These are phyloP conservation scores for Auriscalpium orientale DNA, from an alignment of 768 basidiomycete species.

Conservation along the genomic window DNA sequence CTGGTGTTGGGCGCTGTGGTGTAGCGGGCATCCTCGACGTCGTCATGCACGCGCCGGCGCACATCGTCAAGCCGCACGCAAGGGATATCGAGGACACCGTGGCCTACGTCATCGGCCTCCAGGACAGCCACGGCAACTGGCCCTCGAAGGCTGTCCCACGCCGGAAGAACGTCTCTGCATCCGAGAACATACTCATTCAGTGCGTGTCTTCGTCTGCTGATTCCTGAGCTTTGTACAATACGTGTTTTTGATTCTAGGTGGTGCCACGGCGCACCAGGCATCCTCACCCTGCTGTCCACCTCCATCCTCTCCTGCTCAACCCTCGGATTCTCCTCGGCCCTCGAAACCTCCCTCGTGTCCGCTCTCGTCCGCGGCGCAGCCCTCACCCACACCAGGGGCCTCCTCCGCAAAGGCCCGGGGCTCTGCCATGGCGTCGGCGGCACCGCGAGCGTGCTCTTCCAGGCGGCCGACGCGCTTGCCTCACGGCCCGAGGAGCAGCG, in stretches of 20 bases:
- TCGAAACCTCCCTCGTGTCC: not conserved
- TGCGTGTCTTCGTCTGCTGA: slow-evolving; percentile 15
- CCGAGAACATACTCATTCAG: slow-evolving; percentile 40
- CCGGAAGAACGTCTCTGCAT: slow-evolving; percentile 1
- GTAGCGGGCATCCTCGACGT: slow-evolving; percentile 49
- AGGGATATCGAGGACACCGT: slow-evolving; percentile 35
- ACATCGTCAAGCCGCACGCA: slow-evolving; percentile 31
- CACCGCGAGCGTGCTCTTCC: slow-evolving; percentile 44
- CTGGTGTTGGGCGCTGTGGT: not conserved
- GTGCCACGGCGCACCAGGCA: slow-evolving; percentile 53
- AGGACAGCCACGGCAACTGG: slow-evolving; percentile 47
- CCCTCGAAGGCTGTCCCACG: slow-evolving; percentile 30
- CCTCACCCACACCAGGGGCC: slow-evolving; percentile 39
- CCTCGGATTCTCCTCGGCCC: slow-evolving; percentile 16
- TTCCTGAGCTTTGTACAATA: not conserved
- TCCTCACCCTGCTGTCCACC: slow-evolving; percentile 35
- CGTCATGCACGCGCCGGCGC: slow-evolving; percentile 35
- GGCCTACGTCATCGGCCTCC: slow-evolving; percentile 39
- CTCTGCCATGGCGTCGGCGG: slow-evolving; percentile 54
- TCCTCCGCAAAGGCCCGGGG: slow-evolving; percentile 51
- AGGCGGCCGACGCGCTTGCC: slow-evolving; percentile 39
- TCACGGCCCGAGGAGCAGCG: slow-evolving; percentile 4
- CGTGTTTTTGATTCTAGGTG: slow-evolving; percentile 28
- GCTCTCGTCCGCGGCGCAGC: slow-evolving; percentile 22
- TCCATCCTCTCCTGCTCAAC: slow-evolving; percentile 17